These are phyloP conservation scores for Heimioporus retisporus DNA, from an alignment of 1,284 basidiomycete species.

Conservation along the genomic window DNA sequence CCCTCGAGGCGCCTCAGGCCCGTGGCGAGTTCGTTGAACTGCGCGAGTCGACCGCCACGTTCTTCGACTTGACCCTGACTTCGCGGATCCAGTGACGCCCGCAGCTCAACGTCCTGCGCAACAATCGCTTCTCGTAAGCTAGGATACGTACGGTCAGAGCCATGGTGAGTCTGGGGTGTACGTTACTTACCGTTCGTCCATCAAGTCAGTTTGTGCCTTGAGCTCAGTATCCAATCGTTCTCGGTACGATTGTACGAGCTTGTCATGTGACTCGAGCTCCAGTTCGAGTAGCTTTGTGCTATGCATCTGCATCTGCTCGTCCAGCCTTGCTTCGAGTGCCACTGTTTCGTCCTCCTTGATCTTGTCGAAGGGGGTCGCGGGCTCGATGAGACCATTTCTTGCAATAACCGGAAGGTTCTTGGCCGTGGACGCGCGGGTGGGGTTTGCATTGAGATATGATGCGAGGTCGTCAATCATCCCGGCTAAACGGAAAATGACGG, in stretches of 20 bases:
- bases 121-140: constrained; percentile 96
- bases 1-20: constrained; percentile 94
- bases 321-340: constrained; percentile 83
- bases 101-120: constrained; percentile 98
- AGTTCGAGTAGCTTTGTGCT: constrained; percentile 85
- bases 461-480: constrained; percentile 95
- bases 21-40: constrained; percentile 93
- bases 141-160: background rate
- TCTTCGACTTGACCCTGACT: constrained; percentile 97
- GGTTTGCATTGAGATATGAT: constrained; percentile 82
- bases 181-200: constrained; percentile 85
- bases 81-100: constrained; percentile 98
- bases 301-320: constrained; percentile 89
- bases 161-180: background rate
- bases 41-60: constrained; percentile 94
- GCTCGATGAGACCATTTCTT: constrained; percentile 85
- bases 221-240: constrained; percentile 91
- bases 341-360: constrained; percentile 86
- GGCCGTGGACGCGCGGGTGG: constrained; percentile 74
- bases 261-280: constrained; percentile 88
- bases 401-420: constrained; percentile 81
- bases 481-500: constrained; percentile 93
- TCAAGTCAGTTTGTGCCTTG: constrained; percentile 90
- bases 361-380: constrained; percentile 83
- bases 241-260: constrained; percentile 86